phyloP scores from a whole-genome alignment of 73 alveolate genomes.

The Stentor coeruleus region DNA sequence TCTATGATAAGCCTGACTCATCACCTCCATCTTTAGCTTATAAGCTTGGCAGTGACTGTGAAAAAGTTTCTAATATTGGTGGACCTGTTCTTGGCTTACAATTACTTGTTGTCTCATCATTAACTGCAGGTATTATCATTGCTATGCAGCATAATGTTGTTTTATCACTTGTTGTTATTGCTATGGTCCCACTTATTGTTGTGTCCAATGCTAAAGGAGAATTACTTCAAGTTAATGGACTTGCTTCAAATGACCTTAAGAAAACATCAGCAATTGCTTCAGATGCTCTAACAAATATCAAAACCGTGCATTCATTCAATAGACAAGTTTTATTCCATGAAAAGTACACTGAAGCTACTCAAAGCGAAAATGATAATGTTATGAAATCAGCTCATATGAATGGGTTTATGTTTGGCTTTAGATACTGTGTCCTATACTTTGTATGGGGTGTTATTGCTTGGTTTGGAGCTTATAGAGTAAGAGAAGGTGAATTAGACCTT shows the following conservation, averaged over 20 bases:
- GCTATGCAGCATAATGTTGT: constrained; percentile 34
- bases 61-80: constrained; percentile 35
- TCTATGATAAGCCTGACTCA: constrained; percentile 35
- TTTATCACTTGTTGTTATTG: constrained; percentile 33
- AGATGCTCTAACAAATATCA: constrained; percentile 79
- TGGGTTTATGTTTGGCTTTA: constrained; percentile 63
- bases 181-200: constrained; percentile 27
- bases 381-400: constrained; percentile 36
- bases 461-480: constrained; percentile 50
- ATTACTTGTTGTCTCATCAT: constrained; percentile 29
- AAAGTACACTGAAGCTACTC: constrained; percentile 35
- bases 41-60: constrained; percentile 36
- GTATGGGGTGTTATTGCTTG: constrained; percentile 52
- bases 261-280: constrained; percentile 50
- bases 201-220: constrained; percentile 14
- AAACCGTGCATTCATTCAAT: constrained; percentile 77
- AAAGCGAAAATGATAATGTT: constrained; percentile 12
- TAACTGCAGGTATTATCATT: constrained; percentile 35
- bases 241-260: background rate
- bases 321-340: constrained; percentile 52
- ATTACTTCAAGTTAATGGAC: background rate
- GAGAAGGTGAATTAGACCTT: background rate
- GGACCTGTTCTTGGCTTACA: constrained; percentile 37
- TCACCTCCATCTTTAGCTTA: constrained; percentile 40
- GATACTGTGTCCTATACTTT: constrained; percentile 49